These are phyloP conservation scores for Cordyceps farinosa DNA, from an alignment of 2,329 filamentous ascomycete species.

Conservation along the genomic window DNA sequence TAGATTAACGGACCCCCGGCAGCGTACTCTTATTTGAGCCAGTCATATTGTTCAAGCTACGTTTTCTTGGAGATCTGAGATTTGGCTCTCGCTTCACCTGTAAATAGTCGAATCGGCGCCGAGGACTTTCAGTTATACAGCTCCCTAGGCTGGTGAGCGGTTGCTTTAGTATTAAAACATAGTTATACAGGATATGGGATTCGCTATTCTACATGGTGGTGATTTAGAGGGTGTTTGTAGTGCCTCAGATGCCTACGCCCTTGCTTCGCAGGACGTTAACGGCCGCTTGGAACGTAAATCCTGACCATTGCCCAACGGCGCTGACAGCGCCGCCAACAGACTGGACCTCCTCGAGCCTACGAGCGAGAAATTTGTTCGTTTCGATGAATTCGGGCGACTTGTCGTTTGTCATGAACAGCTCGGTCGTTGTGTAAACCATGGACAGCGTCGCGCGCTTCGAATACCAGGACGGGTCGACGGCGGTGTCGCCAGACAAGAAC, in stretches of 20 bases:
- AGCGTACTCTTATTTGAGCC: conserved; percentile 41
- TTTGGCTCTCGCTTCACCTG: background rate
- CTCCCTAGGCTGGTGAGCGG: background rate
- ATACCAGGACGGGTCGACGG: conserved; percentile 88
- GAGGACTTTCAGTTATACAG: background rate
- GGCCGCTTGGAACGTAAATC: conserved; percentile 72
- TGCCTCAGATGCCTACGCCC: conserved; percentile 70
- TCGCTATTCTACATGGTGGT: conserved; percentile 2
- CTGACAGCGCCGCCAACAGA: conserved; percentile 59
- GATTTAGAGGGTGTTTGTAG: background rate
- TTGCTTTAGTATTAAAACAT: background rate
- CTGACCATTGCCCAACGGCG: conserved; percentile 70
- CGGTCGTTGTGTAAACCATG: conserved; percentile 64
- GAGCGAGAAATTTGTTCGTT: conserved; percentile 75
- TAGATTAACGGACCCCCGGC: conserved; percentile 58
- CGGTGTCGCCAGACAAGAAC: conserved; percentile 76
- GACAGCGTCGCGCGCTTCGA: conserved; percentile 56
- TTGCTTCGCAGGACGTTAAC: conserved; percentile 85
- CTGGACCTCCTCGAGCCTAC: conserved; percentile 67
- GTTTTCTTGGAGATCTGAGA: background rate
- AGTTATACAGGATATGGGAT: background rate
- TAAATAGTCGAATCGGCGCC: background rate
- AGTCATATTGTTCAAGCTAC: background rate
- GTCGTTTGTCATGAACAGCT: conserved; percentile 94
- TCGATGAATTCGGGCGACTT: conserved; percentile 66